Evolutionary conservation across 208 protist species (phyloP).

Genomic region (Lotmaria passim): DNA sequence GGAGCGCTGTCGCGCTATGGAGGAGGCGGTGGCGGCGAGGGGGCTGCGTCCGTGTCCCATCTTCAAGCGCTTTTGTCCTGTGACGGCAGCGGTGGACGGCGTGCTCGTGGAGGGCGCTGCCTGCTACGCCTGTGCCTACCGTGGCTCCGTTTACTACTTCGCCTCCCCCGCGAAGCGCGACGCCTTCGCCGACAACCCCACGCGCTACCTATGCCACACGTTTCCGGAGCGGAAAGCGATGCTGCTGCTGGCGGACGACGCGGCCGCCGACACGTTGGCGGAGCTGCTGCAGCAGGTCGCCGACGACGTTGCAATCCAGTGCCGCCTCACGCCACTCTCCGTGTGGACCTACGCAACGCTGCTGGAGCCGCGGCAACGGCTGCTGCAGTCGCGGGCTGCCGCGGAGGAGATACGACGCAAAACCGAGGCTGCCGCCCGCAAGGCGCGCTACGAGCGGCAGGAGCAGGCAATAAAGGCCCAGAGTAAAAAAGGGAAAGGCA

Average conservation of each 20-base stretch:
- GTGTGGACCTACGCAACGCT: conserved; percentile 11
- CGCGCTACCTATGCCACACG: conserved; percentile 50
- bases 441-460: conserved; percentile 58
- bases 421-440: conserved; percentile 53
- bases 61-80: conserved; percentile 88
- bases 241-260: conserved; percentile 61
- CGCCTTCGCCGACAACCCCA: conserved; percentile 69
- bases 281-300: conserved; percentile 19
- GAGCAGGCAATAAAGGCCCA: conserved; percentile 58
- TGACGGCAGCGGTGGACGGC: conserved; percentile 67
- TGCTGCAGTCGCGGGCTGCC: conserved; percentile 41
- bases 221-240: conserved; percentile 44
- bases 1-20: conserved; percentile 30
- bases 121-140: conserved; percentile 68
- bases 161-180: conserved; percentile 56
- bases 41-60: conserved; percentile 38
- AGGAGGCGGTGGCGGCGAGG: conserved; percentile 42
- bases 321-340: conserved; percentile 18
- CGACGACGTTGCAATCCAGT: conserved; percentile 4
- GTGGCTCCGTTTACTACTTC: conserved; percentile 63
- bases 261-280: conserved; percentile 14
- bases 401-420: conserved; percentile 30
- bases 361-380: conserved; percentile 22
- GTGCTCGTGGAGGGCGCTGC: conserved; percentile 78
- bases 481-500: conserved; percentile 53